Base-by-base conservation (phyloP, 768 basidiomycete genomes). In the Mrakia frigida region DNA sequence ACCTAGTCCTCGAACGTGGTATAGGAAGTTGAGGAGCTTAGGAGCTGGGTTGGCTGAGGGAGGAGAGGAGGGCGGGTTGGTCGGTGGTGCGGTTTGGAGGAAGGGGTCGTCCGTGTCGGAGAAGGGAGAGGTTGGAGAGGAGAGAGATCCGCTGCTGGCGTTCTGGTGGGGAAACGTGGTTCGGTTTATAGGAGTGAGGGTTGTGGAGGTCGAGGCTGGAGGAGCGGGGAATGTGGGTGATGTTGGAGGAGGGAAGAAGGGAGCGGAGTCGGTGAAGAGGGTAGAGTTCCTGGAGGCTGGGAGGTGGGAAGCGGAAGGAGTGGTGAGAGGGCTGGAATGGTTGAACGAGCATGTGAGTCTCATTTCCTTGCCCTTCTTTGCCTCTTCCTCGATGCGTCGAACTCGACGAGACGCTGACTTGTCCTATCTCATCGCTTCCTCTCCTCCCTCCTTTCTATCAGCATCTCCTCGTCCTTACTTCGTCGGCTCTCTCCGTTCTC, bases 1-100 rank as follows among this genome's bases (percentile, higher is more conserved):
- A 80, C 97, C 97, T 3, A 87, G 89, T 0, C 92, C 97, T 11
- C 89, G 91, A 81, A 99, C 95, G 0, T 98, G 94, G 94, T 91
- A 80, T 75, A 79, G 85, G 25, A 80, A 79, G 39, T 76, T 83
- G 70, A 69, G 83, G 56, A 56, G 25, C 6, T 25, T 56, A 9
- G 56, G 56, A 11, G 56, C 56, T n/a, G 79, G 76, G 39, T 76
- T 70, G 39, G 5, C 65, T 5, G 77, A 77, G 16, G 80, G 81
- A 6, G 80, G 79, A 2, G 70, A 77, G 9, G 25, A 35, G 13
- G 79, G 77, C 13, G 79, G 78, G 4, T 25, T 60, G 37, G 74
- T 73, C 1, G 83, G 82, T 1, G 79, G 78, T 37, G 81, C 81
- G 6, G 79, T 76, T 1, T 84, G 83, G 83, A 37, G 53, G n/a